A percentile compares a stretch with the other conserved stretches of the same genome.
These are phyloP conservation scores for Tulasnella sp. DNA, from an alignment of 768 basidiomycete species.

Conservation along the genomic window DNA sequence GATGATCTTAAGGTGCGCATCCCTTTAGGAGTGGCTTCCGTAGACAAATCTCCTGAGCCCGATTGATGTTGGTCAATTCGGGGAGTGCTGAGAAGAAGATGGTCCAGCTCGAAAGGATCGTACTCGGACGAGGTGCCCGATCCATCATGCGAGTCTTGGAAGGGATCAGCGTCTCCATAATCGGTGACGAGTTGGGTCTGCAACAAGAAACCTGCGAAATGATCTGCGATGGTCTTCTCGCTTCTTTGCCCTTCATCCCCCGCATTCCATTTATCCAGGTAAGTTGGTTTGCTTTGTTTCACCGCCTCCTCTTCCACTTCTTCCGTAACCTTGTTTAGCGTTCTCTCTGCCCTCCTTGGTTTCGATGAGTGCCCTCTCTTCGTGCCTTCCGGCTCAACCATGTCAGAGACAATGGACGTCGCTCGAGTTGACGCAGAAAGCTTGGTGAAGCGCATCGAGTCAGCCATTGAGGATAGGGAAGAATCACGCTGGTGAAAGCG, in stretches of 20 bases:
- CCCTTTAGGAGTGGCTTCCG: too few relatives aligned
- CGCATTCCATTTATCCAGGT: background rate
- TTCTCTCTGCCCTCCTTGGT: too few relatives aligned
- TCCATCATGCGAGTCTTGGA: background rate
- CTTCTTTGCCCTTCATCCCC: too few relatives aligned
- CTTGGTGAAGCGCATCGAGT: conserved; percentile 2
- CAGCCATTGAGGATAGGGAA: conserved; percentile 9
- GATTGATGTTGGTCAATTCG: too few relatives aligned
- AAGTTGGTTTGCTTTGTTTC: too few relatives aligned
- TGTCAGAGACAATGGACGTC: conserved; percentile 5
- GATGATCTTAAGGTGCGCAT: too few relatives aligned
- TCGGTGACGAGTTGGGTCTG: background rate
- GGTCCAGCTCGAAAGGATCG: conserved; percentile 15
- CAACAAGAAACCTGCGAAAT: background rate
- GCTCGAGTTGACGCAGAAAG: background rate
- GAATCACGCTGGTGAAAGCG: conserved; percentile 12
- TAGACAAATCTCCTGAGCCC: too few relatives aligned
- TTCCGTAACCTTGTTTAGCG: background rate
- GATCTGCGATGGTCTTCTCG: background rate
- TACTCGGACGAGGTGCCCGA: background rate
- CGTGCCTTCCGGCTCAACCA: background rate
- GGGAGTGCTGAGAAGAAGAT: conserved; percentile 7
- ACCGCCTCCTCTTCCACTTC: background rate
- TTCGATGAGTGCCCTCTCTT: background rate
- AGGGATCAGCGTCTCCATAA: background rate